phyloP scores from a whole-genome alignment of 2,329 filamentous ascomycete species.

The Phialophora chinensis region DNA sequence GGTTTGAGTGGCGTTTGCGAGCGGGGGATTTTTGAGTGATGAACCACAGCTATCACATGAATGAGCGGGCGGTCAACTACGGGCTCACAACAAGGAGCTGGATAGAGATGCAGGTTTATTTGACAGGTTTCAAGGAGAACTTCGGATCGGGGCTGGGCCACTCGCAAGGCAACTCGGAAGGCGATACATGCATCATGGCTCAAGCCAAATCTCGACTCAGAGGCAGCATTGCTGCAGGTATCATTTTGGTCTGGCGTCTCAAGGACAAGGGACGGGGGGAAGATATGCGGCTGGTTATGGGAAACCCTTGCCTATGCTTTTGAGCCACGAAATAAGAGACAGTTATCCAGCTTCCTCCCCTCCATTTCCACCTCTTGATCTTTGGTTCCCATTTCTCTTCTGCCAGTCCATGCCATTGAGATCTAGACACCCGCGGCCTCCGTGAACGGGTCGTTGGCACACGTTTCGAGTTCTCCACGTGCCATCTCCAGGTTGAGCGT shows the following conservation, averaged over 20 bases:
- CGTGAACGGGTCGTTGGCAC: neutral
- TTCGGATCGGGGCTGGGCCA: neutral
- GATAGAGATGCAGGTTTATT: neutral
- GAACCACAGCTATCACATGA: neutral
- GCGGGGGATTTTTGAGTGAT: neutral
- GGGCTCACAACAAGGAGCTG: neutral
- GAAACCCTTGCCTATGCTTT: neutral
- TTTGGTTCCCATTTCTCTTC: neutral
- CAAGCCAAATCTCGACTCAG: constrained; percentile 5
- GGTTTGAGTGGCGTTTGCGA: neutral
- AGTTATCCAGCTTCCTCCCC: neutral
- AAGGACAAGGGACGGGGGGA: neutral
- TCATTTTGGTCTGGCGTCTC: neutral
- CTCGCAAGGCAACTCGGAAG: neutral
- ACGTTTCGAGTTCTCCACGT: neutral
- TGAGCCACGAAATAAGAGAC: neutral
- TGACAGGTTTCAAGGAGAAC: neutral
- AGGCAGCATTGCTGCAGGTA: neutral
- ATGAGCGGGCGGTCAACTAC: neutral
- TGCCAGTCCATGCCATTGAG: neutral
- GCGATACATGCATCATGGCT: constrained; percentile 2
- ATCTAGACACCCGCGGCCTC: neutral
- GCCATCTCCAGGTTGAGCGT: neutral
- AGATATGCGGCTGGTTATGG: neutral
- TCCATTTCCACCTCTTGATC: neutral